Conservation (phyloP, 1,139 yeast genomes). For the Yarrowia galli region DNA sequence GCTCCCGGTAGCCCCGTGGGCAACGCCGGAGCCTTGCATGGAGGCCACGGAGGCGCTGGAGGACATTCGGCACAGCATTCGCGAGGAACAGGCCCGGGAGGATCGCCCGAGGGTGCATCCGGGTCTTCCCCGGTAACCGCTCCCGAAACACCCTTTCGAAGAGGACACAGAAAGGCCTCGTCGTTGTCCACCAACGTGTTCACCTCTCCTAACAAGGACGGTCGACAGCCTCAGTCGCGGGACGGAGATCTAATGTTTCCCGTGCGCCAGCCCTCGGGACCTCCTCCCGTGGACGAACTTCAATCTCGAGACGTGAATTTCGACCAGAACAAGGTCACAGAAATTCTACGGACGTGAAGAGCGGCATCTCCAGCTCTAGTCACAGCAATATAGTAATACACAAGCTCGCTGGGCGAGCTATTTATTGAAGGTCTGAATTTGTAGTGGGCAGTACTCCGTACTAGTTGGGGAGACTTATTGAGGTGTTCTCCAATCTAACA, state of each 20-base stretch:
- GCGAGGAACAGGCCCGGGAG: not conserved
- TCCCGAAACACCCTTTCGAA: constrained; percentile 42
- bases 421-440: too few species aligned
- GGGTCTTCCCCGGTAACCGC: not conserved
- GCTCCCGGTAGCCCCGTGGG: constrained; percentile 18
- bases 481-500: too few species aligned
- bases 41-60: not conserved
- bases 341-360: constrained; percentile 15
- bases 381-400: constrained; percentile 12
- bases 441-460: too few species aligned
- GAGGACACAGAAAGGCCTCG: constrained; percentile 48
- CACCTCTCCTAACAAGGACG: constrained; percentile 22
- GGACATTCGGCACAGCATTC: not conserved
- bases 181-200: constrained; percentile 43
- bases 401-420: constrained; percentile 24
- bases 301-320: constrained; percentile 41
- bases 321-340: constrained; percentile 40
- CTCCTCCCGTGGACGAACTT: constrained; percentile 49
- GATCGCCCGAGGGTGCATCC: constrained; percentile 6
- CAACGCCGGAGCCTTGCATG: constrained; percentile 3
- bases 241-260: constrained; percentile 46
- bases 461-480: too few species aligned
- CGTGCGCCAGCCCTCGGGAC: constrained; percentile 49
- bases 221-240: constrained; percentile 10
- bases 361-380: not conserved